Percentiles rank a stretch among this genome's conserved stretches.
Conservation (phyloP, 2,329 filamentous ascomycete genomes). For the Fusarium sacchari region DNA sequence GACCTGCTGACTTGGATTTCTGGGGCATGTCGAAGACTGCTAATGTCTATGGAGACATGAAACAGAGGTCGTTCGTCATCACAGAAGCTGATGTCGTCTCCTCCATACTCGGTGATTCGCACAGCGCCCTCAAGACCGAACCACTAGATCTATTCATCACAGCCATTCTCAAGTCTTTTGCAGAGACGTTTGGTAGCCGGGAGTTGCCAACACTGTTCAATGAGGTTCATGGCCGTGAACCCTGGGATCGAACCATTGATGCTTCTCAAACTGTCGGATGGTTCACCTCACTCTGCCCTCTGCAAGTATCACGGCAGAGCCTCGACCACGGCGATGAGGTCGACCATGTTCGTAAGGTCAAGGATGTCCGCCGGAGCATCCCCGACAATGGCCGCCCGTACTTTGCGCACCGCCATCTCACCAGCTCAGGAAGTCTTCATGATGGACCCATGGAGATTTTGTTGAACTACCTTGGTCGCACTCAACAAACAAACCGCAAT, state of each 20-base stretch:
- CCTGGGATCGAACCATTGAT: conserved; percentile 47
- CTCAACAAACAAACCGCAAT: background rate
- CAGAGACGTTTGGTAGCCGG: conserved; percentile 47
- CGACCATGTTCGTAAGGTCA: conserved; percentile 16
- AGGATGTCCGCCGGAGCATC: conserved; percentile 16
- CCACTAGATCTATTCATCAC: conserved; percentile 53
- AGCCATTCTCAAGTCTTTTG: conserved; percentile 49
- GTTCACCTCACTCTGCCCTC: conserved; percentile 56
- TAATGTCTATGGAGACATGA: conserved; percentile 24
- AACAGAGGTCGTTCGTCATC: conserved; percentile 4
- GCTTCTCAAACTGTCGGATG: conserved; percentile 55
- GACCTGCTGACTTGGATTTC: conserved; percentile 18
- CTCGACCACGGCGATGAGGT: background rate
- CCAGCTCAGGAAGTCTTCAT: background rate
- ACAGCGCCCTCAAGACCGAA: conserved; percentile 48
- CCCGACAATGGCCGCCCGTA: conserved; percentile 24
- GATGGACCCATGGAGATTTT: conserved; percentile 23
- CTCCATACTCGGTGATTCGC: conserved; percentile 37
- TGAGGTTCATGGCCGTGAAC: conserved; percentile 56
- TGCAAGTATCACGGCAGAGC: conserved; percentile 26
- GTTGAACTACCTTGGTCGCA: conserved; percentile 21
- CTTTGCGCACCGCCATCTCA: conserved; percentile 22
- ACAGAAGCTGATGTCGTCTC: background rate
- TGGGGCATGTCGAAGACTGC: conserved; percentile 26
- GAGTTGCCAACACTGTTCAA: conserved; percentile 50